Percentiles rank a stretch among this genome's conserved stretches.
phyloP scores from a whole-genome alignment of 2,329 filamentous ascomycete genomes.

The Arthrinium puccinioides region DNA sequence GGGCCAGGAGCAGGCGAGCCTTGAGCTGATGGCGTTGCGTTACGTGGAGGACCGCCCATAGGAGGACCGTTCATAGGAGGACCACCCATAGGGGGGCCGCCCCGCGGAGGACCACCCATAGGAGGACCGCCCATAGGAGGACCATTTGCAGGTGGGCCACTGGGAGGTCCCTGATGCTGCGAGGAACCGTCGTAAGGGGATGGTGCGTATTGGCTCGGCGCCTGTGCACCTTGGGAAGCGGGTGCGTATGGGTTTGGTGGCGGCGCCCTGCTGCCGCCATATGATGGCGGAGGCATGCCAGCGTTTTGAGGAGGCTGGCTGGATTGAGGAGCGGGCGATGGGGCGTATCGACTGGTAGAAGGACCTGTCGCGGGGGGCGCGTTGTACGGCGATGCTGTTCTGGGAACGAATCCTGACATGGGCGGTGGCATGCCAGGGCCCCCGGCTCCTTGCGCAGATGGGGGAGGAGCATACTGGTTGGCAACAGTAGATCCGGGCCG shows the following conservation, averaged over 20 bases:
- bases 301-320: conserved; percentile 33
- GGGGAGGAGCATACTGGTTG: conserved; percentile 58
- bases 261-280: conserved; percentile 37
- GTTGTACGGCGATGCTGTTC: conserved; percentile 81
- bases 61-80: conserved; percentile 32
- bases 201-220: conserved; percentile 55
- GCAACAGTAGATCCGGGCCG: conserved; percentile 50
- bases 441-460: conserved; percentile 29
- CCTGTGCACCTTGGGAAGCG: conserved; percentile 36
- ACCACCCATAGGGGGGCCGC: conserved; percentile 26
- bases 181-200: conserved; percentile 38
- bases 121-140: conserved; percentile 31
- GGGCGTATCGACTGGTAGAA: conserved; percentile 70
- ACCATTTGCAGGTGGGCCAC: conserved; percentile 28
- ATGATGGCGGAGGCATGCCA: conserved; percentile 20
- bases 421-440: conserved; percentile 34
- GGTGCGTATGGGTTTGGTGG: conserved; percentile 39
- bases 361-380: conserved; percentile 64
- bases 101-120: conserved; percentile 33
- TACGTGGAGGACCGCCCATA: conserved; percentile 19
- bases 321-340: conserved; percentile 47
- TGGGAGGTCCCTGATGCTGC: conserved; percentile 25
- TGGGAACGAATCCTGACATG: conserved; percentile 45
- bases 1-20: conserved; percentile 33
- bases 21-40: conserved; percentile 23